Base-by-base conservation (phyloP, 176 grass and related monocot genomes). In the Saccharum spontaneum region DNA sequence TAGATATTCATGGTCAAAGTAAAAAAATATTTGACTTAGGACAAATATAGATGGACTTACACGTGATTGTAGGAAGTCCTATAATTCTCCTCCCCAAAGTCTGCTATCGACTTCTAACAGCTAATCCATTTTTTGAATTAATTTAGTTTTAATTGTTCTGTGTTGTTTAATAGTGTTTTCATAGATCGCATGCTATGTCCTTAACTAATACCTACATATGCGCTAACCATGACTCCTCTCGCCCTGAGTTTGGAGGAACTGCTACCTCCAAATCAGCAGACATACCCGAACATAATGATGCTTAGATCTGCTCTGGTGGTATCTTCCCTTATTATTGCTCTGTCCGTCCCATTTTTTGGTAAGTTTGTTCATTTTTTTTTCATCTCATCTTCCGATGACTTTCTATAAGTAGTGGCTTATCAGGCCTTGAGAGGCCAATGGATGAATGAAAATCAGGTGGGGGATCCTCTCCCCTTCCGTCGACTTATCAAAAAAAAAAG, bases 161-260 rank as follows among this genome's bases (percentile, higher is more conserved):
- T 74, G 24, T 50, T 74, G 44, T 49, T 50, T 17, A 33, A 50
- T 50, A 49, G 8, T 33, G 28, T 74, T 50, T 45, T 10, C 44
- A 50, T 74, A 26, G 14, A 33, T 50, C 4, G 24, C 13, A 26
- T 69, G 79, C 6, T 82, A 60, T 57, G 45, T 54, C 88, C 92
- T 93, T 94, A 91, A 97, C 88, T 52, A 83, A 74, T 66, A 73
- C 41, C 78, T 45, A 91, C 95, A 84, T 94, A 98, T 88, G 96
- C 93, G 10, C 94, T 96, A 69, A 94, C 93, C 36, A 85, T 98
- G 14, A 94, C 71, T 38, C 93, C 93, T 5, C 55, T 98, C n/a
- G 91, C 96, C 11, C 79, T 95, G 89, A 94, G 93, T 92, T 90
- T 98, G 74, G 96, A 98, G 84, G 96, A 95, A 68, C 72, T 98